Percentiles rank a stretch among this genome's conserved stretches.
These are phyloP conservation scores for Calocera cornea DNA, from an alignment of 768 basidiomycete genomes.

Conservation along the genomic window DNA sequence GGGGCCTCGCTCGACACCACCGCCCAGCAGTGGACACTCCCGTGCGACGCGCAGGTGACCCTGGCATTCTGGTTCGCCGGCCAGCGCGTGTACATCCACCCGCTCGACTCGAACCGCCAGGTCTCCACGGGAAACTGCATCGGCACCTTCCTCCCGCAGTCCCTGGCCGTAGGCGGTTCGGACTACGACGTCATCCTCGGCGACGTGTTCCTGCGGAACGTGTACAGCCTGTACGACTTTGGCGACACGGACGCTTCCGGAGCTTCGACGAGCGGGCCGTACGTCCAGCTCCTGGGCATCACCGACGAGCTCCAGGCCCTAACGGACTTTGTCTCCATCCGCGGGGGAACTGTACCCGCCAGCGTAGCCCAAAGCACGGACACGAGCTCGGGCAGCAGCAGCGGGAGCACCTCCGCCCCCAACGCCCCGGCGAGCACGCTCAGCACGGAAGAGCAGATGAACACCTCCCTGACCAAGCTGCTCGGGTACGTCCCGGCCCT, in stretches of 20 bases:
- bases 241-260: slow-evolving; percentile 33
- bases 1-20: slow-evolving; percentile 45
- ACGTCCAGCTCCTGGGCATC: slow-evolving; percentile 57
- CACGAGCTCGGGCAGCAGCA: not conserved
- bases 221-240: slow-evolving; percentile 64
- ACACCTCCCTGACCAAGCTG: slow-evolving; percentile 47
- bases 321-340: slow-evolving; percentile 48
- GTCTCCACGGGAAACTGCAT: slow-evolving; percentile 32
- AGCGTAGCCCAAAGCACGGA: slow-evolving; percentile 54
- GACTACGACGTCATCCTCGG: slow-evolving; percentile 76
- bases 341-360: slow-evolving; percentile 48
- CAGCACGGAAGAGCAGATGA: slow-evolving; percentile 36
- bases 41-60: slow-evolving; percentile 61
- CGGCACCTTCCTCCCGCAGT: slow-evolving; percentile 62
- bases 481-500: slow-evolving; percentile 56
- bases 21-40: slow-evolving; percentile 54
- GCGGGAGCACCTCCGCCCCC: no score
- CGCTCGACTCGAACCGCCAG: slow-evolving; percentile 37
- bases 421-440: not conserved
- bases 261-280: slow-evolving; percentile 48
- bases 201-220: slow-evolving; percentile 67
- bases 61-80: slow-evolving; percentile 70
- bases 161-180: slow-evolving; percentile 41
- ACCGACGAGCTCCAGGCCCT: slow-evolving; percentile 54
- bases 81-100: slow-evolving; percentile 65